Conservation (phyloP, 495 filamentous ascomycete genomes). For the Baudoinia panamericana region DNA sequence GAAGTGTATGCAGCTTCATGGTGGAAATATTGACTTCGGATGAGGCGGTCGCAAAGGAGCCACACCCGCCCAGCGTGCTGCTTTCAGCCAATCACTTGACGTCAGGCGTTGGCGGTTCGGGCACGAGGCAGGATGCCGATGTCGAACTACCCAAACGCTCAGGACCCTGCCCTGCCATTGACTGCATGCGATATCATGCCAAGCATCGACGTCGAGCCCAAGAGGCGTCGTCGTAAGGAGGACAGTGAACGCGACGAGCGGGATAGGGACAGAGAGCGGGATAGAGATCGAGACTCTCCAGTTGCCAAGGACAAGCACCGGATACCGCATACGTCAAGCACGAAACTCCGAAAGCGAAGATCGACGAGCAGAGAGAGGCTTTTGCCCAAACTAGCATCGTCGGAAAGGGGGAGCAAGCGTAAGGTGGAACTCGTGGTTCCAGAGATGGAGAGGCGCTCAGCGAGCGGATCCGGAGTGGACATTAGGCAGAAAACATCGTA, state of each 20-base stretch:
- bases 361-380: no score
- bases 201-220: conserved; percentile 4
- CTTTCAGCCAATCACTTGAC: not conserved
- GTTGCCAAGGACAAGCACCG: no score
- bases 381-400: no score
- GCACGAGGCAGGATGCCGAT: not conserved
- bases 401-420: conserved; percentile 4
- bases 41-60: no score
- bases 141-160: conserved; percentile 5
- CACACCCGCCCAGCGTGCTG: no score
- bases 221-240: conserved; percentile 10
- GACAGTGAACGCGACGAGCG: conserved; percentile 1
- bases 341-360: no score
- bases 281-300: conserved; percentile 5
- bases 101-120: not conserved
- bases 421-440: conserved; percentile 26
- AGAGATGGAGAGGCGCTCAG: conserved; percentile 30
- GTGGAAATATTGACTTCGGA: no score
- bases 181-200: conserved; percentile 3
- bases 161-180: not conserved
- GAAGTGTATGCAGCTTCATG: no score
- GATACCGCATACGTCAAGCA: no score
- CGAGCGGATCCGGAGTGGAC: conserved; percentile 28
- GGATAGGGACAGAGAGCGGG: conserved; percentile 23
- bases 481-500: conserved; percentile 54